Percentiles rank a stretch among this genome's conserved stretches.
These are phyloP conservation scores for Aspergillus ochraceoroseus DNA, from an alignment of 2,329 filamentous ascomycete genomes.

Conservation along the genomic window DNA sequence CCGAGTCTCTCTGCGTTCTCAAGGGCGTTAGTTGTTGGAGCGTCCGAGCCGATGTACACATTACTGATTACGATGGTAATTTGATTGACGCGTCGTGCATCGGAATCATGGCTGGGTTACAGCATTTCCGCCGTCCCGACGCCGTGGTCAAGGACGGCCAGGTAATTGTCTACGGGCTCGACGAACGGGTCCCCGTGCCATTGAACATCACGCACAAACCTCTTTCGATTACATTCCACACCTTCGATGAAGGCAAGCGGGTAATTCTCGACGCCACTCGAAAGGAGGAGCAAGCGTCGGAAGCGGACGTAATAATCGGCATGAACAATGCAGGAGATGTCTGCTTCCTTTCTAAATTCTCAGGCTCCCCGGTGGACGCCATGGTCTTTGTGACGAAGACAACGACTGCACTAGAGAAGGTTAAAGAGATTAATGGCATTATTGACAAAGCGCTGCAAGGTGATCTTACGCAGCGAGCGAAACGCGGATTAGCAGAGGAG, in stretches of 20 bases:
- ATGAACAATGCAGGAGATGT: conserved; percentile 87
- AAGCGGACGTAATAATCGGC: conserved; percentile 69
- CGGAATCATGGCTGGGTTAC: conserved; percentile 78
- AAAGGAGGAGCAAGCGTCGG: conserved; percentile 52
- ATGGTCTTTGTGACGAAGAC: conserved; percentile 71
- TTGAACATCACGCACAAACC: conserved; percentile 89
- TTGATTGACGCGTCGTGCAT: conserved; percentile 82
- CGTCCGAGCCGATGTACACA: conserved; percentile 83
- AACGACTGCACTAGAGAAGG: conserved; percentile 68
- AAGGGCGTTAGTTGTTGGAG: conserved; percentile 89
- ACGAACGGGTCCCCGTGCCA: conserved; percentile 84
- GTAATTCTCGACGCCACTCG: conserved; percentile 46
- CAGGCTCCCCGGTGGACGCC: conserved; percentile 76
- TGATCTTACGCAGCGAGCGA: conserved; percentile 59
- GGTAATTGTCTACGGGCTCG: conserved; percentile 75
- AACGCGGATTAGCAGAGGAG: conserved; percentile 75
- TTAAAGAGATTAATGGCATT: conserved; percentile 70
- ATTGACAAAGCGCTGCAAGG: conserved; percentile 69
- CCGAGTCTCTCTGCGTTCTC: conserved; percentile 89
- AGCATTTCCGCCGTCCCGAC: conserved; percentile 88
- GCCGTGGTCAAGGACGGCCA: conserved; percentile 78
- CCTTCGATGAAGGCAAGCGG: conserved; percentile 55
- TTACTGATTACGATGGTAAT: conserved; percentile 86
- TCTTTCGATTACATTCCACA: conserved; percentile 84
- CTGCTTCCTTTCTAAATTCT: conserved; percentile 85